Conservation (phyloP, 2,329 filamentous ascomycete species). For the Neocatenulostroma microsporum region DNA sequence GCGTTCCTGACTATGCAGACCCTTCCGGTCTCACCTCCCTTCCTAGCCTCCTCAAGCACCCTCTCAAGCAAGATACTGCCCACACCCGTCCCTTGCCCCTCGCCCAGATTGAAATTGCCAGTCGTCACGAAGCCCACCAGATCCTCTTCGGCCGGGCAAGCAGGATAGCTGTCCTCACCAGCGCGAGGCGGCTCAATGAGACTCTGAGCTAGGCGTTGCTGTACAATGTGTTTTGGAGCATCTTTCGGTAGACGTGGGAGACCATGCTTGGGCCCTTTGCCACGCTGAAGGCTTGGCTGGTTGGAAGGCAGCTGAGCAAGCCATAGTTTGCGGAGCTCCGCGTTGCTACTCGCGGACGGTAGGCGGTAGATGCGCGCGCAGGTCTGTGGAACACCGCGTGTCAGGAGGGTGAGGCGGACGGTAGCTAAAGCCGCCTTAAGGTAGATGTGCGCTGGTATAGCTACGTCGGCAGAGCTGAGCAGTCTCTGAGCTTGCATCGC, state of each 20-base stretch:
- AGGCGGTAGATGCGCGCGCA: constrained; percentile 83
- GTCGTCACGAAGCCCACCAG: constrained; percentile 86
- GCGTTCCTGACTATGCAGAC: constrained; percentile 75
- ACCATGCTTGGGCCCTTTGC: constrained; percentile 17
- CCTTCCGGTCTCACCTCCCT: constrained; percentile 36
- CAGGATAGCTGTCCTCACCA: constrained; percentile 44
- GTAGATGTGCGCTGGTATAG: constrained; percentile 12
- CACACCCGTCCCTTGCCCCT: constrained; percentile 67
- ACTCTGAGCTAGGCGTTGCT: constrained; percentile 34
- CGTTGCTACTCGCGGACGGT: constrained; percentile 40
- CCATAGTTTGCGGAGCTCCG: constrained; percentile 61
- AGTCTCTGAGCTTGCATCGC: constrained; percentile 13
- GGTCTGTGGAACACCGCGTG: constrained; percentile 60
- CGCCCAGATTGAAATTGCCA: constrained; percentile 71
- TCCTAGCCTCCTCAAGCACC: constrained; percentile 39
- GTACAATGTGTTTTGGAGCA: constrained; percentile 39
- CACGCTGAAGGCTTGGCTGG: constrained; percentile 16
- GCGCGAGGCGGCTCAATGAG: constrained; percentile 37
- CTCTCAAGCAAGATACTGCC: constrained; percentile 59
- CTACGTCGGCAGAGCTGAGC: neutral
- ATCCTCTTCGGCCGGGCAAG: constrained; percentile 65
- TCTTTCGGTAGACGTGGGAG: constrained; percentile 24
- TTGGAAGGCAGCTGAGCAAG: constrained; percentile 46
- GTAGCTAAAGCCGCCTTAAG: constrained; percentile 45
- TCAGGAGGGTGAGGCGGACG: constrained; percentile 58